These are phyloP conservation scores for Hypsizygus ulmarius DNA, from an alignment of 1,284 basidiomycete genomes.

Conservation along the genomic window DNA sequence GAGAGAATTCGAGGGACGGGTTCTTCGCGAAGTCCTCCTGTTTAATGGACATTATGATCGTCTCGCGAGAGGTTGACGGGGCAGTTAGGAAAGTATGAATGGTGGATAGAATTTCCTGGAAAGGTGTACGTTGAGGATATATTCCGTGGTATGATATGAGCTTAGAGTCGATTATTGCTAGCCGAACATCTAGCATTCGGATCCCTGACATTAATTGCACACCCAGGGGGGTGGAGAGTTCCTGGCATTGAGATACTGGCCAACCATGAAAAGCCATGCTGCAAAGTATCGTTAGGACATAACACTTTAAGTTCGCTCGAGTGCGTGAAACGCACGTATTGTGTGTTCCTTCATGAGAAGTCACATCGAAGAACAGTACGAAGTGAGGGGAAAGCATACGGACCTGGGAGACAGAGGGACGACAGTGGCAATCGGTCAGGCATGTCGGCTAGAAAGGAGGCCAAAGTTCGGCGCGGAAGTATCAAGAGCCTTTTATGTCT, in stretches of 20 bases:
- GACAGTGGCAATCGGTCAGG: slow-evolving; percentile 67
- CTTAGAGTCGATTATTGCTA: slow-evolving; percentile 61
- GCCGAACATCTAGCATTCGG: slow-evolving; percentile 77
- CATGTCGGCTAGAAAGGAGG: slow-evolving; percentile 63
- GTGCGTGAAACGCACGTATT: slow-evolving; percentile 52
- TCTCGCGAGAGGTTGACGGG: slow-evolving; percentile 59
- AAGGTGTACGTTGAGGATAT: slow-evolving; percentile 66
- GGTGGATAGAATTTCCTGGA: slow-evolving; percentile 58
- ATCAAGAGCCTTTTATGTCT: slow-evolving; percentile 48
- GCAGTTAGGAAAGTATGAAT: slow-evolving; percentile 65
- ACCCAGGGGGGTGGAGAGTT: slow-evolving; percentile 47
- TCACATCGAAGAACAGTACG: slow-evolving; percentile 2
- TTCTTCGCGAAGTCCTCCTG: slow-evolving; percentile 69
- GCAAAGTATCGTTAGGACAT: slow-evolving; percentile 3
- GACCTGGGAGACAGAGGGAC: slow-evolving; percentile 72
- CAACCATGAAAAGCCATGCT: slow-evolving; percentile 81
- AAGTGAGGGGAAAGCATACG: slow-evolving; percentile 28
- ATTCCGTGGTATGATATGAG: slow-evolving; percentile 81
- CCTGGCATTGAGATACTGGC: slow-evolving; percentile 77
- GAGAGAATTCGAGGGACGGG: slow-evolving; percentile 53
- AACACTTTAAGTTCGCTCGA: neutral
- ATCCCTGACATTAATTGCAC: slow-evolving; percentile 68
- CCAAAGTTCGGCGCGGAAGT: slow-evolving; percentile 53
- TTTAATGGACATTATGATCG: slow-evolving; percentile 82
- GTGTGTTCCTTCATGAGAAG: slow-evolving; percentile 53